Evolutionary conservation across 257 asterid species (phyloP), one percentile per base, ranked within the genome.

Genomic region (Petunia axillaris): DNA sequence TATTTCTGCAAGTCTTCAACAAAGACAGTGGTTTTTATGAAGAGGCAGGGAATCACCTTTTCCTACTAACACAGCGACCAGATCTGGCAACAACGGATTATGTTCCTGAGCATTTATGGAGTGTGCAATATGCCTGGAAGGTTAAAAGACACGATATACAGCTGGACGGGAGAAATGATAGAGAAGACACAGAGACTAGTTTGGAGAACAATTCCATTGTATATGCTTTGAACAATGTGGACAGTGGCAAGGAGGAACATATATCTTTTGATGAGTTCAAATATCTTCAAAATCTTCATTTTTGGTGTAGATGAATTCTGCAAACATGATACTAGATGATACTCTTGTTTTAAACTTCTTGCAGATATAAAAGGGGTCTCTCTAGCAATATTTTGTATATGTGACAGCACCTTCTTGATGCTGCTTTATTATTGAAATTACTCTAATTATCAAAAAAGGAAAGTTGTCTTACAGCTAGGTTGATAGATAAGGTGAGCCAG

Each of bases 161-260:
- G 50, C 50, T 0, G 50, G 48, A 1, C 4, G 35, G 73, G 35
- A 64, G 11, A 64, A 0, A 64, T 0, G 48, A 64, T 13, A 6
- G 73, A 64, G 71, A 64, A 64, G 4, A 38, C 70, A 64, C 46
- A 64, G 35, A 55, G 8, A 64, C 46, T 64, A 64, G 46, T 64
- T 64, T 64, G 4, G 70, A 63, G 44, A 64, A 64, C 46, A 25
- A 25, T 0, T 64, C 9, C 62, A 40, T 46, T 38, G 2, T 37
- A 13, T 64, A 64, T 48, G 39, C 73, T 13, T 64, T 64, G 50
- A 35, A 64, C 25, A 38, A 2, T 64, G 5, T 64, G 48, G 73
- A 38, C 13, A 2, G 39, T 8, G 35, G 50, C 48, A 38, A 38
- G 5, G 0, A 64, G 35, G 71, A 64, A 37, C 71, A 0, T 1